Base-by-base conservation (phyloP, 2,329 filamentous ascomycete species). In the Coleophoma eucalyptorum region DNA sequence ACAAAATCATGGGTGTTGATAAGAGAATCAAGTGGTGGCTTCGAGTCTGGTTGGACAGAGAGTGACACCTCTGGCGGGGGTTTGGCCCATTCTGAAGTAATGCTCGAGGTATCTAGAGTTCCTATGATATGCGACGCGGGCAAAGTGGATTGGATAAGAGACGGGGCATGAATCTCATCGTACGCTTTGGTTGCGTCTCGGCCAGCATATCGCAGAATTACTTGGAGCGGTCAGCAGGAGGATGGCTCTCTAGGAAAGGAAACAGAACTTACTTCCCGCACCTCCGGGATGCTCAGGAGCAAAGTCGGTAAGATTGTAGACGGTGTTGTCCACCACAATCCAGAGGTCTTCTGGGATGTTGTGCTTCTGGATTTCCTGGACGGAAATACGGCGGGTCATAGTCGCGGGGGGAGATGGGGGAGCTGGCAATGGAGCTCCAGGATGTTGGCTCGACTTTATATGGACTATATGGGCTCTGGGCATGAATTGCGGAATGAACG, bases 261-360 rank as follows among this genome's bases (percentile, higher is more conserved):
- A 34, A 52, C 51, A 18, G 50, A 54, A 51, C 71, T 62, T 65
- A 74, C 79, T 78, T 41, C 69, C 74, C 44, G 79, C 69, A 19
- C 82, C 82, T 31, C 83, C 81, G 4, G 82, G 81, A 64, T 85
- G 82, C 52, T 82, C 73, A n/a, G 78, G 77, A 10, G 82, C 73
- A 63, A 89, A 89, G 15, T 80, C 74, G 20, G 81, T 84, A 42
- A 89, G 68, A 64, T 89, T 82, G 71, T 84, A 88, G 26, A 89
- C 83, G 59, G 79, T 77, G 43, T 78, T 78, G 64, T 88, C 79
- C 19, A 89, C 77, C 16, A 87, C 83, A 52, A 89, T 79, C 86
- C 86, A 90, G 59, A 79, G 77, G 57, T 83, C 67, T 48, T 72
- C 60, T 33, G 69, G 58, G 12, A 64, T 71, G 49, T 72, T 77